These are phyloP conservation scores for Talaromyces wortmannii DNA, from an alignment of 495 filamentous ascomycete genomes.

Conservation along the genomic window DNA sequence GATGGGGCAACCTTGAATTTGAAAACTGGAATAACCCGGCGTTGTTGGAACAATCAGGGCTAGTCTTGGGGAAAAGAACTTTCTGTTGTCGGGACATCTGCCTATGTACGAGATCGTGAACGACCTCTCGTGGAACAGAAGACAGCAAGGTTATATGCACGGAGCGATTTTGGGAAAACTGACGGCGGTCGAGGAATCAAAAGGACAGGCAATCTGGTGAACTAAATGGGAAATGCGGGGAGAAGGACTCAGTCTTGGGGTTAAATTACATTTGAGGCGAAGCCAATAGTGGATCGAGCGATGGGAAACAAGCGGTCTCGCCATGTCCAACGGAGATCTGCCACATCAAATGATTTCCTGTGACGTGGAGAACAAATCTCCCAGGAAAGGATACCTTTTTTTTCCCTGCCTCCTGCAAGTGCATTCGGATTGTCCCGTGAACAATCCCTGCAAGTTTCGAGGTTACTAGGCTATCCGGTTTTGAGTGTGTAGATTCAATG, in stretches of 20 bases:
- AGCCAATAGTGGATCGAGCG: not conserved
- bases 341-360: not conserved
- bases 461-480: not conserved
- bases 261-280: not conserved
- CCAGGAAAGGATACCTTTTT: not conserved
- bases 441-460: not conserved
- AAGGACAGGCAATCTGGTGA: not conserved
- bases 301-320: not conserved
- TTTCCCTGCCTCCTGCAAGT: not conserved
- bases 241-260: not conserved
- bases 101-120: not conserved
- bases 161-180: not conserved
- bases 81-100: conserved; percentile 37
- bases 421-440: not conserved
- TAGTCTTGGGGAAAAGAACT: conserved; percentile 13
- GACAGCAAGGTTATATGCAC: not conserved
- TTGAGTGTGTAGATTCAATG: not conserved
- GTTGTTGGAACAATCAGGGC: not conserved
- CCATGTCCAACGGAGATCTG: not conserved
- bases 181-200: not conserved
- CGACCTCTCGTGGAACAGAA: not conserved
- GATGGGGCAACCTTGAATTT: conserved; percentile 23
- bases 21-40: conserved; percentile 23
- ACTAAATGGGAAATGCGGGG: not conserved
- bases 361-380: not conserved